These are phyloP conservation scores for Sechiopsis laciniata DNA, from an alignment of 306 rosid species.

Conservation along the genomic window DNA sequence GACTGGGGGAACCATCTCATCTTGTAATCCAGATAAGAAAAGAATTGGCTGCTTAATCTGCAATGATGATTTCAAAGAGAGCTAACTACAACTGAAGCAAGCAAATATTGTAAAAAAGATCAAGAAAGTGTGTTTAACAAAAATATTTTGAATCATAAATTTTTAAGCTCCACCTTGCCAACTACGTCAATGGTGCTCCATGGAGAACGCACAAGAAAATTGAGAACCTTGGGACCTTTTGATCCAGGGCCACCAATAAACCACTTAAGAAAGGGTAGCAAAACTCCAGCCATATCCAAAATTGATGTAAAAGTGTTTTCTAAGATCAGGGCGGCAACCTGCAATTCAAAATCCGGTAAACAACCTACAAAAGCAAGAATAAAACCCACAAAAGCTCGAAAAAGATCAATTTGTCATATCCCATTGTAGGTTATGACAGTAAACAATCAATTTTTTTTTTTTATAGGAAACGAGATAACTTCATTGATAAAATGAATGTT, in stretches of 20 bases:
- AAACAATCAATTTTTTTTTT: not conserved
- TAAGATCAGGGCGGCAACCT: constrained; percentile 84
- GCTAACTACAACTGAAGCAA: not conserved
- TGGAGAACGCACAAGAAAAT: constrained; percentile 88
- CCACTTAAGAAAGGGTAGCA: constrained; percentile 89
- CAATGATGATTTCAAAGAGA: constrained; percentile 23
- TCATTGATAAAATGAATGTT: too few relatives aligned
- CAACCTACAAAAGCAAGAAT: not conserved
- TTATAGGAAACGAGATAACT: too few relatives aligned
- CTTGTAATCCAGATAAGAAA: constrained; percentile 91
- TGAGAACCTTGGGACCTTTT: constrained; percentile 69
- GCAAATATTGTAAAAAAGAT: not conserved
- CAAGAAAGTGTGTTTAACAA: not conserved
- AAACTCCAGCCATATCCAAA: constrained; percentile 97
- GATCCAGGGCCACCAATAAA: constrained; percentile 82
- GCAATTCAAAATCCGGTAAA: constrained; percentile 29
- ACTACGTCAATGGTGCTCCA: constrained; percentile 89
- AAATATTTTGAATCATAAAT: not conserved
- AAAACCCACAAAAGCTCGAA: not conserved
- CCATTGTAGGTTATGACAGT: not conserved
- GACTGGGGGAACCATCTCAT: constrained; percentile 93
- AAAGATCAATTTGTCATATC: not conserved
- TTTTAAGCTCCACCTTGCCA: constrained; percentile 54
- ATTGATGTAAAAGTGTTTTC: constrained; percentile 97
- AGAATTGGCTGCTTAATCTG: constrained; percentile 96